Percentiles rank a stretch among this genome's conserved stretches.
Conservation (phyloP, 352 stramenopile species). For the Pilasporangium apinafurcum region DNA sequence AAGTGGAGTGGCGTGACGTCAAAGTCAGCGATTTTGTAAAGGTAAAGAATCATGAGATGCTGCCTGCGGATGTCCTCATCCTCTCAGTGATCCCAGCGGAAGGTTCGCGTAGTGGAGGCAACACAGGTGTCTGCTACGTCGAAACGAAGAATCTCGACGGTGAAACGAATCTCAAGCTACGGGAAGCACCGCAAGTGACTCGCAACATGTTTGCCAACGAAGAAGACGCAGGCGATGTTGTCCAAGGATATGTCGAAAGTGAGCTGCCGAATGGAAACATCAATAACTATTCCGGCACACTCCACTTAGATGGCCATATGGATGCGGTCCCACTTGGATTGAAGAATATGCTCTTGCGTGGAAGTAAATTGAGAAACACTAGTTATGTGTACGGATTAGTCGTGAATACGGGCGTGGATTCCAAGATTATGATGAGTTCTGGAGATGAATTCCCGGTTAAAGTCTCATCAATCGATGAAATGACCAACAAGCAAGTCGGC, state of each 20-base stretch:
- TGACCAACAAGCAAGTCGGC: conserved; percentile 83
- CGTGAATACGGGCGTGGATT: conserved; percentile 90
- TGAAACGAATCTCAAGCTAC: conserved; percentile 84
- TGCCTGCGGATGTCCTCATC: conserved; percentile 77
- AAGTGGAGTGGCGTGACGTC: conserved; percentile 76
- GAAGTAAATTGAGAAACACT: conserved; percentile 88
- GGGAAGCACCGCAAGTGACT: conserved; percentile 51
- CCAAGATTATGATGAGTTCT: conserved; percentile 91
- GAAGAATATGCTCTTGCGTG: conserved; percentile 89
- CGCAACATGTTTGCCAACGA: conserved; percentile 65
- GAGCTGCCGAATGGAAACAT: conserved; percentile 80
- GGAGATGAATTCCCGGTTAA: conserved; percentile 79
- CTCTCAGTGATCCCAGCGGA: conserved; percentile 65
- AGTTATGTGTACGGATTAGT: conserved; percentile 87
- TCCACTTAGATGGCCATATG: conserved; percentile 53
- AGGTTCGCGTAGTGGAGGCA: conserved; percentile 42
- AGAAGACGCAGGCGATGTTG: conserved; percentile 49
- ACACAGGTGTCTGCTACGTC: conserved; percentile 81
- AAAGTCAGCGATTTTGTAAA: conserved; percentile 81
- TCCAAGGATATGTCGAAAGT: conserved; percentile 73
- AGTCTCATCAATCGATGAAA: conserved; percentile 79
- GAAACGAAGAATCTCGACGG: conserved; percentile 88
- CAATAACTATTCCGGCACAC: conserved; percentile 67
- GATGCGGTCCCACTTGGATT: conserved; percentile 52
- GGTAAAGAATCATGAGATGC: conserved; percentile 77